These are phyloP conservation scores for Diplodia corticola DNA, from an alignment of 2,329 filamentous ascomycete species.

Conservation along the genomic window DNA sequence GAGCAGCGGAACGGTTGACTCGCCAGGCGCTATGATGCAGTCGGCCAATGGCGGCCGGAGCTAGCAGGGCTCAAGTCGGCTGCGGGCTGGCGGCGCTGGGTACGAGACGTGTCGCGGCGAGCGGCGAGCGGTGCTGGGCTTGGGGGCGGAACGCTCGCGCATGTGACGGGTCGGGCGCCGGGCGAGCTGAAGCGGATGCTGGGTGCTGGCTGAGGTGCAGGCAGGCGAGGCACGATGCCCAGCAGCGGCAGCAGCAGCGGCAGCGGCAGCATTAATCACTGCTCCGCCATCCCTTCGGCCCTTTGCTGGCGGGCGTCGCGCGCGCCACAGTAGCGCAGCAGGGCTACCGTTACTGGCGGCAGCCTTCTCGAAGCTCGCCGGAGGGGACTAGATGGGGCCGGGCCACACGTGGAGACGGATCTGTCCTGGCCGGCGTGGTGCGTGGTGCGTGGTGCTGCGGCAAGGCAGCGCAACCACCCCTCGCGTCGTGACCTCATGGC, in stretches of 20 bases:
- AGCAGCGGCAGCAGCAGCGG: not conserved
- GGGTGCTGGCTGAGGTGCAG: not conserved
- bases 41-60: not conserved
- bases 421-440: not conserved
- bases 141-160: not conserved
- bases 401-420: not conserved
- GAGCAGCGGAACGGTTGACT: constrained; percentile 7
- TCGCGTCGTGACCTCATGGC: not conserved
- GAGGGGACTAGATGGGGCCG: not conserved
- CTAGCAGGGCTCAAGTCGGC: not conserved
- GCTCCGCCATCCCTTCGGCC: not conserved
- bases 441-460: not conserved
- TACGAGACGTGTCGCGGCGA: not conserved
- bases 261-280: not conserved
- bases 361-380: not conserved
- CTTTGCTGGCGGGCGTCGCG: not conserved
- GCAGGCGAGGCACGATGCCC: not conserved
- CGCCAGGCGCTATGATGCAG: constrained; percentile 7
- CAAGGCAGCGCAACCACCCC: not conserved
- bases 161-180: not conserved
- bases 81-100: not conserved
- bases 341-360: not conserved
- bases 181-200: not conserved
- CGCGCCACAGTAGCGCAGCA: not conserved
- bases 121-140: not conserved